A percentile compares a stretch with the other conserved stretches of the same genome.
phyloP scores from a whole-genome alignment of 202 grass and related monocot species.

The Cymbopogon flexuosus region DNA sequence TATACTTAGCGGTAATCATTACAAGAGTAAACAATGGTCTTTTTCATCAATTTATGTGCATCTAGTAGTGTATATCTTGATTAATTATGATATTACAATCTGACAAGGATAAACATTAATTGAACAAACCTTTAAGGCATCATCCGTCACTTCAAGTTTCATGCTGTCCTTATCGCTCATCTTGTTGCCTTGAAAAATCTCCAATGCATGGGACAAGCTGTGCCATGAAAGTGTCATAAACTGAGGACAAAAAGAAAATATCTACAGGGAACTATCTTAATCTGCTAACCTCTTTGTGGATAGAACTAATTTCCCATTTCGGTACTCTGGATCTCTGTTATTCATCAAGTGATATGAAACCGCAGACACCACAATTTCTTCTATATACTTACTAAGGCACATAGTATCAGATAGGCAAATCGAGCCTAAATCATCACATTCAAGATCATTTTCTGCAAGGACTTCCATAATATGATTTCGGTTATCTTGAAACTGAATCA shows the following conservation, averaged over 20 bases:
- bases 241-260: slow-evolving; percentile 2
- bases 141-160: slow-evolving; percentile 46
- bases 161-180: slow-evolving; percentile 48
- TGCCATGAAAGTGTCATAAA: slow-evolving; percentile 30
- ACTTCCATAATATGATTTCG: slow-evolving; percentile 85
- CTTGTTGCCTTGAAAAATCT: slow-evolving; percentile 89
- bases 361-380: slow-evolving; percentile 87
- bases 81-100: background rate
- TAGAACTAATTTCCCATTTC: slow-evolving; percentile 77
- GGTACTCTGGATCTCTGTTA: slow-evolving; percentile 66
- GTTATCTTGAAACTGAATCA: slow-evolving; percentile 90
- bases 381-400: slow-evolving; percentile 65
- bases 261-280: slow-evolving; percentile 6
- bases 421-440: slow-evolving; percentile 79
- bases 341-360: slow-evolving; percentile 98
- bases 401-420: slow-evolving; percentile 82
- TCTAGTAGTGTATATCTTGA: background rate
- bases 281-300: slow-evolving; percentile 70
- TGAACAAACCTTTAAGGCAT: slow-evolving; percentile 56
- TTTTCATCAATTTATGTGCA: background rate
- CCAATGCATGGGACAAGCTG: slow-evolving; percentile 83
- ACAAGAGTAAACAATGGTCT: background rate
- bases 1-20: background rate
- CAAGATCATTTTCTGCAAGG: slow-evolving; percentile 78
- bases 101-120: background rate